Conservation (phyloP, 768 basidiomycete genomes). For the Neoboletus brunneissimus region DNA sequence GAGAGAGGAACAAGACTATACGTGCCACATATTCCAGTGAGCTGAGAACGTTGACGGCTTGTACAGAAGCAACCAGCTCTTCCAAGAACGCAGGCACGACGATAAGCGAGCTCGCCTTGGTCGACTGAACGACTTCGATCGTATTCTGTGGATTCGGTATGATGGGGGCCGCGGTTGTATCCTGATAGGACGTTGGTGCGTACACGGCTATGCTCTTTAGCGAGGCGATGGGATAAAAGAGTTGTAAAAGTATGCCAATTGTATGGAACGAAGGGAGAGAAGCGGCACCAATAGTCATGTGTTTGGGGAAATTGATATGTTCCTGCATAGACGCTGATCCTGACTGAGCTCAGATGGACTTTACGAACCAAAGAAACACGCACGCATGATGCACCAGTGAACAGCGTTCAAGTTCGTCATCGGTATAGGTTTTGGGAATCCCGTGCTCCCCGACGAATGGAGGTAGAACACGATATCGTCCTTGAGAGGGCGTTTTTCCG, state of each 20-base stretch:
- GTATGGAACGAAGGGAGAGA: slow-evolving; percentile 27
- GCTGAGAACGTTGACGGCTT: slow-evolving; percentile 20
- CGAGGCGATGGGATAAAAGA: slow-evolving; percentile 11
- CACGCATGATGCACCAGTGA: slow-evolving; percentile 38
- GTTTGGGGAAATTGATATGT: not conserved
- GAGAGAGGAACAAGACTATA: not conserved
- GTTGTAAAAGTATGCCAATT: slow-evolving; percentile 16
- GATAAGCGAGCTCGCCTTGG: slow-evolving; percentile 14
- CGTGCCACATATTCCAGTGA: slow-evolving; percentile 22
- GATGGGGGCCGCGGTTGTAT: slow-evolving; percentile 16
- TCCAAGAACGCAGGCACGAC: slow-evolving; percentile 26
- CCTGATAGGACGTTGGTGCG: slow-evolving; percentile 18
- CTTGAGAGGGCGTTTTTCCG: slow-evolving; percentile 1
- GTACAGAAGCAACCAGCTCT: slow-evolving; percentile 16
- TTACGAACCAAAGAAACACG: not conserved
- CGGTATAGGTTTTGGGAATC: slow-evolving; percentile 43
- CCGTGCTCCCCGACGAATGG: slow-evolving; percentile 52
- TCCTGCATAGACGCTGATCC: slow-evolving; percentile 8
- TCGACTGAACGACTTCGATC: slow-evolving; percentile 15
- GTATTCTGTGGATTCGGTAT: slow-evolving; percentile 22
- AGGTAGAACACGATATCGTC: slow-evolving; percentile 34
- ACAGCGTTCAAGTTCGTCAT: slow-evolving; percentile 30
- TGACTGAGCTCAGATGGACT: not conserved
- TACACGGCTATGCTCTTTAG: slow-evolving; percentile 13
- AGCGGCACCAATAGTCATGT: slow-evolving; percentile 7